Base-by-base conservation (phyloP, 2,329 filamentous ascomycete genomes). In the Colletotrichum spaethianum region DNA sequence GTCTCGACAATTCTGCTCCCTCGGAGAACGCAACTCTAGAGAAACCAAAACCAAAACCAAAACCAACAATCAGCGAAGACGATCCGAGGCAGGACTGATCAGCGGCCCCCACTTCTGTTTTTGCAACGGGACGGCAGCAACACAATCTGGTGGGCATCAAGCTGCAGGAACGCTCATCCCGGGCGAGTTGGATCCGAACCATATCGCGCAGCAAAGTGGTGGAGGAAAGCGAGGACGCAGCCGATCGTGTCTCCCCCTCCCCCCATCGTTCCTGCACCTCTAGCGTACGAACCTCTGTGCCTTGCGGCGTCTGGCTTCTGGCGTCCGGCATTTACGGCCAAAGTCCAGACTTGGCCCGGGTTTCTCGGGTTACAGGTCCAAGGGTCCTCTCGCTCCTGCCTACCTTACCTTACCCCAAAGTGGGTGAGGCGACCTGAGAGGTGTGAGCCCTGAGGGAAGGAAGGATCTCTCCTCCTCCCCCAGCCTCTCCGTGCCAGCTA, bases 151-250 rank as follows among this genome's bases (percentile, higher is more conserved):
- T 57, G 55, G 36, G 36, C 55, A 57, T 18, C 6, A n/a, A 57
- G 59, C 59, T 62, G 59, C 59, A 62, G 59, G 44, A 62, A 50
- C 59, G 44, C 14, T 48, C 12, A 46, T 48, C 42, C 57, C 42
- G 28, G 57, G 28, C 59, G 38, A 60, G 31, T 36, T 50, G 33
- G 60, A 28, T 52, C 60, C 60, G 33, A 62, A 62, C 60, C 44
- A 52, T 31, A 36, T 40, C 33, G 28, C 31, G 61, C 61, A 59
- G 9, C 36, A 36, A 23, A 14, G 26, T 23, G n/a, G n/a, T 26
- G 44, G 33, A 65, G 46, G 46, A 57, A 36, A 38, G 42, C 31
- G 44, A 61, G 61, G 44, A 26, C 48, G 23, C 48, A 26, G 48
- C 23, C 48, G 23, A 50, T 50, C 48, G 48, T 28, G 23, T 23